These are phyloP conservation scores for Rhodotorula glutinis DNA, from an alignment of 1,284 basidiomycete genomes.

Conservation along the genomic window DNA sequence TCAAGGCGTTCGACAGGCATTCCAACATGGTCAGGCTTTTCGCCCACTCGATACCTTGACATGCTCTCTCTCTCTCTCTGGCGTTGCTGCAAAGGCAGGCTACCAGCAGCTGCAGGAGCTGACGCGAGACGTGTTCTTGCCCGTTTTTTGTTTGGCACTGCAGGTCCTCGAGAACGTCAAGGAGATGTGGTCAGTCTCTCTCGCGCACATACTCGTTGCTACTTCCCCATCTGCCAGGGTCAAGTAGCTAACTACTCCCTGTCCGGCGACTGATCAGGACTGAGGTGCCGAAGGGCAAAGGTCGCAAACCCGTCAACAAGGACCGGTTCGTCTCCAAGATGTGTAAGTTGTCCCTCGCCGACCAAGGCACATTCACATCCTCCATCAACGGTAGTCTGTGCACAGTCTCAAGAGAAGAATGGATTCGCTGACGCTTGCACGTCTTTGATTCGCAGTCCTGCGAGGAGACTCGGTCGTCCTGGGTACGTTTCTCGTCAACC, in stretches of 20 bases:
- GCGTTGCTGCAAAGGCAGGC: no score
- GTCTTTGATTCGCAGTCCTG: no score
- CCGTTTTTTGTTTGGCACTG: not conserved
- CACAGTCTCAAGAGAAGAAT: no score
- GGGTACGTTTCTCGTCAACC: slow-evolving; percentile 55
- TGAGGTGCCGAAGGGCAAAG: slow-evolving; percentile 94
- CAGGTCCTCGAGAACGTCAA: slow-evolving; percentile 95
- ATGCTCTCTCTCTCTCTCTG: no score
- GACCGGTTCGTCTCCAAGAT: slow-evolving; percentile 99
- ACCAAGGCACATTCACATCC: no score
- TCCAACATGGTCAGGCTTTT: slow-evolving; percentile 89
- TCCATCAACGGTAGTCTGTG: no score
- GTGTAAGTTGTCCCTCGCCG: slow-evolving; percentile 53
- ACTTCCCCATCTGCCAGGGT: no score
- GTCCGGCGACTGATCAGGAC: slow-evolving; percentile 83
- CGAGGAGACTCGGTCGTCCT: slow-evolving; percentile 89
- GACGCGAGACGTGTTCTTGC: no score
- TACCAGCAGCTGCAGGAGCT: no score
- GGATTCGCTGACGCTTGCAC: no score
- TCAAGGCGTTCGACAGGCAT: slow-evolving; percentile 98
- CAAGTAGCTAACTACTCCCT: not conserved
- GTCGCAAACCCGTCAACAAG: slow-evolving; percentile 97
- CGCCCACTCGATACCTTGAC: no score
- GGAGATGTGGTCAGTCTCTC: slow-evolving; percentile 59
- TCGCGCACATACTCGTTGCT: no score